Base-by-base conservation (phyloP, 169 alveolate genomes). In the Eimeria maxima region DNA sequence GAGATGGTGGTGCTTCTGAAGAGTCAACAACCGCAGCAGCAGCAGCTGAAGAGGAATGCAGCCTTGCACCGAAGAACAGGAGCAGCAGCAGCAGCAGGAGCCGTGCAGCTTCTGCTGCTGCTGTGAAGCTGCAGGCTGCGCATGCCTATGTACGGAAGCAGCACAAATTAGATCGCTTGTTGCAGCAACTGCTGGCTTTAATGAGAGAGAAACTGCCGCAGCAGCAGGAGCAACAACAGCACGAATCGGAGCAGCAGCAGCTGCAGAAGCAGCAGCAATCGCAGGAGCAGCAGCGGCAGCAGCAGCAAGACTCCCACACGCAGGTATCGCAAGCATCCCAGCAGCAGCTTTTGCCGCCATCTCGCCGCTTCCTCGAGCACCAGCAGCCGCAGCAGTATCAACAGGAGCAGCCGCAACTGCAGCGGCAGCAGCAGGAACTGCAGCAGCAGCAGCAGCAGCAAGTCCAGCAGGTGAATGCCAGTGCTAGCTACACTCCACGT, bases 121-220 rank as follows among this genome's bases (percentile, higher is more conserved):
- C 65, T 44, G n/a, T 50, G n/a, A 69, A 87, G 83, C 94, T 63
- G 94, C 94, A 87, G 53, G 84, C 80, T 60, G 84, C 80, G 38
- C 94, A 87, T 60, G 84, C 63, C 22, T 65, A 44, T 45, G 47
- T 87, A 1, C n/a, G 16, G 38, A 60, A 87, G 83, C 84, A 87
- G 94, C 94, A 69, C 22, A 8, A 69, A 11, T 55, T 45, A 13
- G 95, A 71, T 13, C n/a, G 33, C 33, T 20, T 89, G 84, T 88
- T 29, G 88, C 71, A 67, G 74, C 24, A 88, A 65, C 69, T 65
- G 86, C 86, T 88, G 80, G 47, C 81, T 7, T 24, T 45, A 38
- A 78, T 88, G 65, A 60, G 38, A 16, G 80, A 63, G 80, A 63
- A 88, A 63, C 94, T 65, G 24, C 84, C 94, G n/a, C 33, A 5